Percentiles rank a stretch among this genome's conserved stretches.
phyloP scores from a whole-genome alignment of 768 basidiomycete genomes.

The Termitomyces eurrhizus region DNA sequence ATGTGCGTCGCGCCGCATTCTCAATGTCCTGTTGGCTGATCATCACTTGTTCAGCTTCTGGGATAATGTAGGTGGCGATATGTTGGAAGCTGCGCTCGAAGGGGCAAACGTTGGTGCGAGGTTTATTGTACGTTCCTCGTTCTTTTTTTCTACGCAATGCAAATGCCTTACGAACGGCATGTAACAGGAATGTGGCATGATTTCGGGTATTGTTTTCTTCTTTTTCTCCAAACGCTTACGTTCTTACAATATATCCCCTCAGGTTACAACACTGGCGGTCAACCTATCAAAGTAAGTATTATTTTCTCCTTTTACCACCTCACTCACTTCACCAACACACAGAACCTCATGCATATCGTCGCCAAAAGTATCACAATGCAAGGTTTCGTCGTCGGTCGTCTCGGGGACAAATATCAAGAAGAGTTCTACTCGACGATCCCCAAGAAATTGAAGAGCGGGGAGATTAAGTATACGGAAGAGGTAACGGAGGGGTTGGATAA shows the following conservation, averaged over 20 bases:
- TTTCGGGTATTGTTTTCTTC: slow-evolving; percentile 16
- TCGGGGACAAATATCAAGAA: slow-evolving; percentile 30
- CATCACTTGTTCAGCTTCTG: slow-evolving; percentile 32
- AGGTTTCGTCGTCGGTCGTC: slow-evolving; percentile 33
- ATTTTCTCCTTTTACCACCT: too few species aligned
- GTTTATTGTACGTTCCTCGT: slow-evolving; percentile 37
- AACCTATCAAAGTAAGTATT: slow-evolving; percentile 15
- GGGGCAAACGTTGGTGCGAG: slow-evolving; percentile 40
- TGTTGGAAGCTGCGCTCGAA: slow-evolving; percentile 50
- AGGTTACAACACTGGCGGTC: slow-evolving; percentile 30
- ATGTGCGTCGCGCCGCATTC: slow-evolving; percentile 24
- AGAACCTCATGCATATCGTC: slow-evolving; percentile 38
- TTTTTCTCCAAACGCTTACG: neutral
- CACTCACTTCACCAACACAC: neutral
- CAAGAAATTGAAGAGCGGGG: slow-evolving; percentile 36
- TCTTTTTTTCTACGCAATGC: neutral
- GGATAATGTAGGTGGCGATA: slow-evolving; percentile 61
- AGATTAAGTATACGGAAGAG: slow-evolving; percentile 46
- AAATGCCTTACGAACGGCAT: neutral
- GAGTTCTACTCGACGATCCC: slow-evolving; percentile 42
- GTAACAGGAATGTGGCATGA: slow-evolving; percentile 40
- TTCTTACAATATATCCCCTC: neutral
- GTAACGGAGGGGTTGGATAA: slow-evolving; percentile 39
- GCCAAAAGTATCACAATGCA: slow-evolving; percentile 35
- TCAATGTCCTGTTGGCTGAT: neutral